Conservation (phyloP, 805 yeast genomes). For the Barnettozyma sp. region DNA sequence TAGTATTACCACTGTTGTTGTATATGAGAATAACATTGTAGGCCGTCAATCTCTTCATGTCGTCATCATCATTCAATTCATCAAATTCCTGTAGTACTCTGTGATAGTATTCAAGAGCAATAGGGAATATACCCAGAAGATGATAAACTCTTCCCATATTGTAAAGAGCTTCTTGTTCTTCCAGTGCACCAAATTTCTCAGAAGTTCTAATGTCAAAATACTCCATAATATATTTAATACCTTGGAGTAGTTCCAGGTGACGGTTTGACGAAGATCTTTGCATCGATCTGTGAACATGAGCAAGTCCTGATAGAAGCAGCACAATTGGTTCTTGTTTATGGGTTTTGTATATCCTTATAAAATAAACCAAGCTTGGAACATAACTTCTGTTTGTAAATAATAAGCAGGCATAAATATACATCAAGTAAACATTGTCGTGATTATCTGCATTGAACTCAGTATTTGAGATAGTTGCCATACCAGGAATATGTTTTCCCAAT, state of each 20-base stretch:
- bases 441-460: conserved; percentile 39
- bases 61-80: conserved; percentile 43
- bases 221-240: conserved; percentile 68
- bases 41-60: conserved; percentile 73
- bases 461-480: conserved; percentile 70
- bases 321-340: conserved; percentile 75
- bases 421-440: conserved; percentile 57
- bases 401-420: conserved; percentile 74
- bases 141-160: conserved; percentile 85
- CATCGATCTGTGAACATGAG: conserved; percentile 85
- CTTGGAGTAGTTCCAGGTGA: conserved; percentile 83
- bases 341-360: conserved; percentile 60
- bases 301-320: conserved; percentile 64
- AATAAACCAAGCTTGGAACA: conserved; percentile 73
- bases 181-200: conserved; percentile 33
- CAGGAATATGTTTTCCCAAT: conserved; percentile 47
- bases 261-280: conserved; percentile 83
- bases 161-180: conserved; percentile 70
- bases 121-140: conserved; percentile 63
- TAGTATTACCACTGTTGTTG: conserved; percentile 64
- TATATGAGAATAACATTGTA: conserved; percentile 76
- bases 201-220: conserved; percentile 50
- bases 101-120: conserved; percentile 71
- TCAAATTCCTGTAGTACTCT: conserved; percentile 41
- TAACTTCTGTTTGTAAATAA: conserved; percentile 78